These are phyloP conservation scores for Xylariomycetidae sp. DNA, from an alignment of 2,329 filamentous ascomycete genomes.

Conservation along the genomic window DNA sequence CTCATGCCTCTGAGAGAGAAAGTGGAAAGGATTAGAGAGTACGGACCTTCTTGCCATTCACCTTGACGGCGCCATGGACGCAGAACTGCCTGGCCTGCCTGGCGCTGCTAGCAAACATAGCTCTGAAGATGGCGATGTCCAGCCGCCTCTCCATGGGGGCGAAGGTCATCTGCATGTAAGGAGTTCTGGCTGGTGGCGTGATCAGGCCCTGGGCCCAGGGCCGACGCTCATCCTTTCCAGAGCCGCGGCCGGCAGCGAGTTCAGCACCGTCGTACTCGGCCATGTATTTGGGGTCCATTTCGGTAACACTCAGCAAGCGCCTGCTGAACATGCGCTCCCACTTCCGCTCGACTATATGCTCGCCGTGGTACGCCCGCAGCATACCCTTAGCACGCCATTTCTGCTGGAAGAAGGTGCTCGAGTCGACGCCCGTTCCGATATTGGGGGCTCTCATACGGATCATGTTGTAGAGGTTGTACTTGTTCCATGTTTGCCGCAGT, in stretches of 20 bases:
- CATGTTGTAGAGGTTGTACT: conserved; percentile 94
- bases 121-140: conserved; percentile 90
- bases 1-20: background rate
- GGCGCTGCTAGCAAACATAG: conserved; percentile 89
- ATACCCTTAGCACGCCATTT: conserved; percentile 91
- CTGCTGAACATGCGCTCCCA: conserved; percentile 92
- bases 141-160: conserved; percentile 85
- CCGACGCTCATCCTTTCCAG: conserved; percentile 49
- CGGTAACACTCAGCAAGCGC: conserved; percentile 74
- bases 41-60: conserved; percentile 89
- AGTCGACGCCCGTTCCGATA: conserved; percentile 27
- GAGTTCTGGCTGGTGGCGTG: conserved; percentile 48
- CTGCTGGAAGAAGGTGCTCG: conserved; percentile 87
- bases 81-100: conserved; percentile 93
- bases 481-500: conserved; percentile 94
- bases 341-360: conserved; percentile 86
- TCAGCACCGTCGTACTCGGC: conserved; percentile 78
- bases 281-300: conserved; percentile 78
- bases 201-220: conserved; percentile 1
- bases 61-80: conserved; percentile 85
- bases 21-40: background rate
- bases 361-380: conserved; percentile 86
- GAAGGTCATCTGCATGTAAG: conserved; percentile 96
- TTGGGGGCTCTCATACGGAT: conserved; percentile 45
- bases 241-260: conserved; percentile 77